phyloP scores from a whole-genome alignment of 176 grass and related monocot genomes.

The Triticum urartu region DNA sequence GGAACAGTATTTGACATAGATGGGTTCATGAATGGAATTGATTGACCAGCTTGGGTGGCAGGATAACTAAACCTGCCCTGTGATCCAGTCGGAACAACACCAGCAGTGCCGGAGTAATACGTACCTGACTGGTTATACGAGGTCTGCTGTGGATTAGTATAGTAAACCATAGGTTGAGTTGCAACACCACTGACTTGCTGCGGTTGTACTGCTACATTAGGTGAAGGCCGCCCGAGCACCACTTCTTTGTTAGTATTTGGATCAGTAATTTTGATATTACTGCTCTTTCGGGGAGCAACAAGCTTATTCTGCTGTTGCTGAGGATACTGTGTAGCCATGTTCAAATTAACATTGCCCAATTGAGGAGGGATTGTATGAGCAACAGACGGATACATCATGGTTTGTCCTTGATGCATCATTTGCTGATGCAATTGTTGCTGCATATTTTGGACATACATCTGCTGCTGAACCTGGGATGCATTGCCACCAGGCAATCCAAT shows the following conservation, averaged over 20 bases:
- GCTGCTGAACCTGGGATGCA: conserved; percentile 59
- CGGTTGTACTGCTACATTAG: conserved; percentile 55
- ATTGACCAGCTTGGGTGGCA: conserved; percentile 46
- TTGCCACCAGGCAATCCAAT: conserved; percentile 63
- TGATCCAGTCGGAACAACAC: conserved; percentile 57
- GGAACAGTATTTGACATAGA: conserved; percentile 32
- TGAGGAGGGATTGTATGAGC: conserved; percentile 62
- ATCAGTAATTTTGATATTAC: conserved; percentile 82
- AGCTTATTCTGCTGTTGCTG: conserved; percentile 59
- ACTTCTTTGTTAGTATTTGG: conserved; percentile 86
- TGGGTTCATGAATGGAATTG: conserved; percentile 38
- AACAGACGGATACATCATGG: conserved; percentile 52
- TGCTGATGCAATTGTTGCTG: conserved; percentile 76
- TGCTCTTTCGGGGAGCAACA: conserved; percentile 51
- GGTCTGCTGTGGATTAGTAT: conserved; percentile 32
- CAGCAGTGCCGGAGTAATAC: conserved; percentile 43
- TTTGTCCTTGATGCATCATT: conserved; percentile 77
- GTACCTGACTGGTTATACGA: conserved; percentile 53
- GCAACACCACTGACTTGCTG: conserved; percentile 41
- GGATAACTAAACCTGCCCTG: conserved; percentile 54
- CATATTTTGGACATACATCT: conserved; percentile 52
- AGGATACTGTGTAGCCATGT: conserved; percentile 58
- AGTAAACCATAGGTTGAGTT: conserved; percentile 49
- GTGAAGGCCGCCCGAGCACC: conserved; percentile 57
- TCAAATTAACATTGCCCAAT: conserved; percentile 44